Base-by-base conservation (phyloP, 2,329 filamentous ascomycete species). In the Hypoxylon sp. region DNA sequence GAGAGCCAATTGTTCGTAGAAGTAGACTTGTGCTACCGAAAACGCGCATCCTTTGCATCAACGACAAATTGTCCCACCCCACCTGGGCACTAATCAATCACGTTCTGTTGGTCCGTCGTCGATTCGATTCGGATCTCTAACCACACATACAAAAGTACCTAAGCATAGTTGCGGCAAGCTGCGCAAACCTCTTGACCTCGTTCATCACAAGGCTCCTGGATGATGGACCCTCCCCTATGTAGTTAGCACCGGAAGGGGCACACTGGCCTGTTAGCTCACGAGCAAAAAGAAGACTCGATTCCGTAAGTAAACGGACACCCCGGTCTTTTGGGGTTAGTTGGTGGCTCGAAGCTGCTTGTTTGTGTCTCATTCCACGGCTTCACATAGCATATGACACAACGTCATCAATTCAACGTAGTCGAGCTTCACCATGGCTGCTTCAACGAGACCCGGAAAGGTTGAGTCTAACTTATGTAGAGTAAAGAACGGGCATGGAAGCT, bases 31-130 rank as follows among this genome's bases (percentile, higher is more conserved):
- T 71, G 62, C 52, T 55, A 70, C 70, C 59, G 60, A 70, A 69
- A 70, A 72, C 65, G 66, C 61, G 67, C 63, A 60, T 63, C 60
- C 58, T 68, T 65, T 63, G 68, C 63, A 66, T 57, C 52, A 67
- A 70, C 60, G 73, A 67, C 63, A 57, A 63, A 56, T 74, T 60
- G 76, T 78, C 70, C 73, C 70, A 79, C 77, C 65, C 70, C 28
- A 30, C 28, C 28, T 30, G 28, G 28, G 28, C 6, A 74, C 73
- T 73, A 71, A 64, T 68, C 59, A 71, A 64, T 68, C 60, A 63
- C 58, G 62, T 68, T 72, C 56, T 52, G 69, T 74, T 71, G 68
- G 72, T 63, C 60, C 60, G 53, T 46, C 53, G 57, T 60, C 61
- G 60, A 67, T 69, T 60, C 61, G 60, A 67, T 69, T 70, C 62